Percentiles rank a stretch among this genome's conserved stretches.
Conservation (phyloP, 768 basidiomycete species). For the Leccinellum rugosiceps region DNA sequence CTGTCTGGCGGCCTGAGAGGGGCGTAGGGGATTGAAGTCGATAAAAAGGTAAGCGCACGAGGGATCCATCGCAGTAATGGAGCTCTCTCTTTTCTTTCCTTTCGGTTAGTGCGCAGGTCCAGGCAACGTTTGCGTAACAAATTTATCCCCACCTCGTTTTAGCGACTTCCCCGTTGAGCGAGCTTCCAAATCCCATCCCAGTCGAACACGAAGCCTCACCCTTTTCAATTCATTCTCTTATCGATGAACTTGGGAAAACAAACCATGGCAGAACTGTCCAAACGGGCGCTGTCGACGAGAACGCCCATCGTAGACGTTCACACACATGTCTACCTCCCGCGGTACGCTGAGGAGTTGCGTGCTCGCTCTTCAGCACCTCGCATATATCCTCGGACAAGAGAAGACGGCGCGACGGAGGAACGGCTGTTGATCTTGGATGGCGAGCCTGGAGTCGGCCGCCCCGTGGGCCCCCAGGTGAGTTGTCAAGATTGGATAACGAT, state of each 20-base stretch:
- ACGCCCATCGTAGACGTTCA: slow-evolving; percentile 73
- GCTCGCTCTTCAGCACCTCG: slow-evolving; percentile 62
- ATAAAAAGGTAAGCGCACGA: not conserved
- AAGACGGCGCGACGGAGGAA: slow-evolving; percentile 54
- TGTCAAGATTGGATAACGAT: not conserved
- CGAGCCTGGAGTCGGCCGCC: slow-evolving; percentile 76
- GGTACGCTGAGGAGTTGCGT: slow-evolving; percentile 70
- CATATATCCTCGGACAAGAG: slow-evolving; percentile 48
- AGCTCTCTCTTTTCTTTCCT: not conserved
- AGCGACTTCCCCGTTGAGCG: slow-evolving; percentile 1
- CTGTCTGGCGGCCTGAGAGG: not conserved
- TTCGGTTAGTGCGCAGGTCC: slow-evolving; percentile 14
- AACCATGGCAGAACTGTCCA: slow-evolving; percentile 26
- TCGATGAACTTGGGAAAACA: slow-evolving; percentile 28
- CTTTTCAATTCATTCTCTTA: slow-evolving; percentile 14
- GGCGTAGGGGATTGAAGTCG: not conserved
- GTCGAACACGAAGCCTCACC: slow-evolving; percentile 6
- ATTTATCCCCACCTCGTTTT: slow-evolving; percentile 17
- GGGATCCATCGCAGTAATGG: slow-evolving; percentile 7
- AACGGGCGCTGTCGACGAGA: slow-evolving; percentile 14
- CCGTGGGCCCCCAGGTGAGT: slow-evolving; percentile 71
- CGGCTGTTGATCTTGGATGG: slow-evolving; percentile 75
- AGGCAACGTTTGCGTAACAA: slow-evolving; percentile 7
- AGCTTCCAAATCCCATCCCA: slow-evolving; percentile 12
- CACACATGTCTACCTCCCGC: slow-evolving; percentile 81